These are phyloP conservation scores for Neofusicoccum sp. DNA, from an alignment of 2,329 filamentous ascomycete genomes.

Conservation along the genomic window DNA sequence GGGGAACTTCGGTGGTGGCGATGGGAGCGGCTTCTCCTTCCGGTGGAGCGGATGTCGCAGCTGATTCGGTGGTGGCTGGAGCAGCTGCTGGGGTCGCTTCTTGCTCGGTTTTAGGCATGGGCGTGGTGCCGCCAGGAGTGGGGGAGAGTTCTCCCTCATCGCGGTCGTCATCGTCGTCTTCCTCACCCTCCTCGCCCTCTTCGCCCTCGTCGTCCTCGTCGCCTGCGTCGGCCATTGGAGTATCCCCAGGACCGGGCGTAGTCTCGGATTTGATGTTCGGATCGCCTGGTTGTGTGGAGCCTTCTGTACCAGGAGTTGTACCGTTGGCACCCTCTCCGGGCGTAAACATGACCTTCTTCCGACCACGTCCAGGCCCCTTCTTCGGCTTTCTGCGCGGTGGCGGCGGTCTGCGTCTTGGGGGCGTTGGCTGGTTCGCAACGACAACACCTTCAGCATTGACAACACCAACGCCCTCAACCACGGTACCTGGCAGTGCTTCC, in stretches of 20 bases:
- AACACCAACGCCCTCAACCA: constrained; percentile 61
- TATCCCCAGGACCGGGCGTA: constrained; percentile 44
- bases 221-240: constrained; percentile 48
- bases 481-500: constrained; percentile 53
- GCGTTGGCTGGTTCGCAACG: constrained; percentile 55
- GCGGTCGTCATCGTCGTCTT: constrained; percentile 49
- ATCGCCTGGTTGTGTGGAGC: constrained; percentile 29
- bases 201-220: constrained; percentile 55
- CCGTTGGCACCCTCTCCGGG: constrained; percentile 48
- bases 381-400: constrained; percentile 77
- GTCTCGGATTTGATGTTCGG: constrained; percentile 42
- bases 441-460: constrained; percentile 64
- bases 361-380: constrained; percentile 78
- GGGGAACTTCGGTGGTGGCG: neutral
- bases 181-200: constrained; percentile 51
- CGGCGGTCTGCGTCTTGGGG: constrained; percentile 65
- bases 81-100: constrained; percentile 5
- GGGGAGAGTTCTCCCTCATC: constrained; percentile 51
- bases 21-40: neutral
- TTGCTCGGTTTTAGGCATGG: constrained; percentile 30
- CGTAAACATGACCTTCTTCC: constrained; percentile 69
- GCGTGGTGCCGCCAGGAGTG: constrained; percentile 40
- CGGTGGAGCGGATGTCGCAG: neutral
- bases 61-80: neutral
- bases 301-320: constrained; percentile 33